Evolutionary conservation across 306 rosid species (phyloP), one percentile per base, ranked within the genome.

Genomic region (Pyrus betulifolia): DNA sequence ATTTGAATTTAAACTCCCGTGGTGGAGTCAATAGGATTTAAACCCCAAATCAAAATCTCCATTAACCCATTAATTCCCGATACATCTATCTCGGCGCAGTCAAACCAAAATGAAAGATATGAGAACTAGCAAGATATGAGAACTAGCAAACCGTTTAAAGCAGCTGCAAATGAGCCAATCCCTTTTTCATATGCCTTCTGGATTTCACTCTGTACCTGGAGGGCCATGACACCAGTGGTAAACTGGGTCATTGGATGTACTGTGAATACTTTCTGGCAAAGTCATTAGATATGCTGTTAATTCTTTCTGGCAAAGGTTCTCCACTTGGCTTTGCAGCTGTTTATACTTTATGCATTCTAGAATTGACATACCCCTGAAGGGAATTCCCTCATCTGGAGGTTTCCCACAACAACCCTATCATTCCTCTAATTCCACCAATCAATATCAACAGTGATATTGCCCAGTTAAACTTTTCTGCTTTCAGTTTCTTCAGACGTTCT

Each of bases 361-460:
- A 80, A 95, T 89, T 65, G 97, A 49, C 86, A 95, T 72, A 60
- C 87, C 90, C 83, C 98, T 85, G 76, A 95, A 92, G 67, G 97
- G 97, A 87, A 95, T 92, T 46, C 98, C 98, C 97, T 95, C 99
- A 25, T 95, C 99, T 4, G 97, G 97, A 95, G 77, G 96, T 92
- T 81, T 88, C 91, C 99, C 99, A 95, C 46, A 95, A 85, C 70
- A 95, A 81, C 73, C 96, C 97, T 1, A 97, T 90, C 97, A 92
- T 95, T 89, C 99, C 97, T 74, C 99, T 92, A 96, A 95, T 95
- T 80, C 96, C 97, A 80, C 99, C 99, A 74, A 92, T 85, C 58
- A 95, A 91, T 92, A 86, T 92, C 99, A 88, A 88, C 90, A 12
- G 97, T 88, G 74, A 81, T 91, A 77, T 86, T 92, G 35, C 98